Evolutionary conservation across 2,329 filamentous ascomycete genomes (phyloP), one percentile per base, ranked within the genome.

Genomic region (Colletotrichum zoysiae): DNA sequence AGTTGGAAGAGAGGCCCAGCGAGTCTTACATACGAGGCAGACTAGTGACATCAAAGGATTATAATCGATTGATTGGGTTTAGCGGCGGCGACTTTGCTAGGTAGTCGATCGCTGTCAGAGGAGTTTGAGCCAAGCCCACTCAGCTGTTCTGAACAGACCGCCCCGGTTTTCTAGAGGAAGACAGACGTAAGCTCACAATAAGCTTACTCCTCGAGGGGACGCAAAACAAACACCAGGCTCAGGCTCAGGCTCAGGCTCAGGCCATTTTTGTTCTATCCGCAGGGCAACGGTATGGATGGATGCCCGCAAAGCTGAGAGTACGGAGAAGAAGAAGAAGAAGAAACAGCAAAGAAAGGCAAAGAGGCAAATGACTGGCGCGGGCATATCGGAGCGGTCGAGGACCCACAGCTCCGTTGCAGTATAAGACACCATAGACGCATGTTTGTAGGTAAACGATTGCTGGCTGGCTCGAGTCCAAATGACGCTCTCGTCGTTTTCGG

Each of bases 171-270:
- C 23, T 59, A 33, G 70, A 55, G 56, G 38, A 55, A 50, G 51
- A 59, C 59, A 60, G 70, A 72, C 65, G 70, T 65, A 70, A 65
- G 65, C 70, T 72, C 60, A 42, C 60, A 63, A 70, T 70, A 70
- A 70, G 70, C 70, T 72, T 70, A 72, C 66, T 51, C 56, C 38
- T 50, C 38, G 26, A 56, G 23, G 55, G 35, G 23, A 35, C 40
- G 60, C 60, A 63, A 53, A 35, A 40, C 60, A 63, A 26, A 20
- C 46, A 40, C 55, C 60, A 61, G 56, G 26, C 44, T 46, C 44
- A 9, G 20, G 20, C 63, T 44, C 4, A 30, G 30, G 30, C 30
- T 30, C 30, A 30, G 30, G 30, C 30, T 44, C 42, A 20, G 42
- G 18, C 62, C 42, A 30, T 30, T 23, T 71, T 16, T 57, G 33